Percentiles rank a stretch among this genome's conserved stretches.
Evolutionary conservation across 225 moss, liverwort and hornwort species (phyloP).

Genomic region (Polytrichum formosum): DNA sequence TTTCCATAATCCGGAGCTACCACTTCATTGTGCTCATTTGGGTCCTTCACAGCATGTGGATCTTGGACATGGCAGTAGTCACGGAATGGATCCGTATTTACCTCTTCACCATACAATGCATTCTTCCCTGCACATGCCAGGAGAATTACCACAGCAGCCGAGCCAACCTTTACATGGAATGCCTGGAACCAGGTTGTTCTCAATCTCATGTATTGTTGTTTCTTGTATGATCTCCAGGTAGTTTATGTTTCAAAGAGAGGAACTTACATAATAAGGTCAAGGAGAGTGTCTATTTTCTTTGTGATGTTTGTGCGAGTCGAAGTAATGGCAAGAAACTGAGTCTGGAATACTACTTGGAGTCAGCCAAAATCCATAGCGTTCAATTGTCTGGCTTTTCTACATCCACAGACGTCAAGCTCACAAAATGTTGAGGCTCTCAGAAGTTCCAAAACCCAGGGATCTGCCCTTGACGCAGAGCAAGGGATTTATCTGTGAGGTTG

Average conservation of each 20-base stretch:
- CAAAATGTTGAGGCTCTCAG: background rate
- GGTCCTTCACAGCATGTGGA: conserved; percentile 46
- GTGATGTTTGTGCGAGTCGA: background rate
- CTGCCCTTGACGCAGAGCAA: conserved; percentile 1
- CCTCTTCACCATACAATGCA: conserved; percentile 59
- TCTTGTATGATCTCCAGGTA: background rate
- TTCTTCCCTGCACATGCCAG: conserved; percentile 61
- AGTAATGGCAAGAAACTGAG: background rate
- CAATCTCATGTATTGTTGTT: background rate
- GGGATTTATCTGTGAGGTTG: background rate
- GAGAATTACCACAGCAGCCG: conserved; percentile 57
- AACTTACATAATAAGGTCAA: background rate
- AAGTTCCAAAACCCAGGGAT: background rate
- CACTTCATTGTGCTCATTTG: conserved; percentile 47
- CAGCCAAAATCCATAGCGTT: background rate
- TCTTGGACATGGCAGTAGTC: conserved; percentile 37
- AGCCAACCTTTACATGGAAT: conserved; percentile 32
- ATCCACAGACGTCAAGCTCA: background rate
- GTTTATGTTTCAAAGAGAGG: too few species aligned
- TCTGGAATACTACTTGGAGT: background rate
- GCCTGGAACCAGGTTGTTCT: conserved; percentile 64
- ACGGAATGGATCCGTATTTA: conserved; percentile 57
- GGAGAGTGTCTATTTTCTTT: background rate
- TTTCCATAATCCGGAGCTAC: conserved; percentile 62
- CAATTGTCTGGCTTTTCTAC: background rate